phyloP scores from a whole-genome alignment of 805 yeast genomes.

The Kluyveromyces nonfermentans region DNA sequence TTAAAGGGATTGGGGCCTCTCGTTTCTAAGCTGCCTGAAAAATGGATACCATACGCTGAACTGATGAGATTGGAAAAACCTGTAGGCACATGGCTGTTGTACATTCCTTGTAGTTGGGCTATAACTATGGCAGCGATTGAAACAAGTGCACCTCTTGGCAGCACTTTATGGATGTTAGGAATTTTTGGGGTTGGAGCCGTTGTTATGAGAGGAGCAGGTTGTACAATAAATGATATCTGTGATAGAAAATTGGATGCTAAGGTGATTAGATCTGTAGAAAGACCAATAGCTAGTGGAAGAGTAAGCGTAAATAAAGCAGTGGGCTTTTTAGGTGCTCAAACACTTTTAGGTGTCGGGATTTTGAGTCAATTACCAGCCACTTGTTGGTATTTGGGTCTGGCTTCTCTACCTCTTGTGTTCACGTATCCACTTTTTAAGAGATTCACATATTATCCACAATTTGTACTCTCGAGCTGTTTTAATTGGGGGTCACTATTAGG shows the following conservation, averaged over 20 bases:
- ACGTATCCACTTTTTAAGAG: constrained; percentile 91
- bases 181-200: constrained; percentile 78
- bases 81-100: constrained; percentile 82
- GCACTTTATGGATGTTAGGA: constrained; percentile 51
- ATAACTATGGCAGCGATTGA: constrained; percentile 80
- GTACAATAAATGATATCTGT: constrained; percentile 85
- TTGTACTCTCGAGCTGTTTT: constrained; percentile 68
- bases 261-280: constrained; percentile 77
- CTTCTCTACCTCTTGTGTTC: constrained; percentile 68
- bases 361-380: constrained; percentile 65
- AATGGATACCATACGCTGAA: constrained; percentile 83
- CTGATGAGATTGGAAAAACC: constrained; percentile 90
- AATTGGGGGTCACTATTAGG: constrained; percentile 94
- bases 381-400: constrained; percentile 76
- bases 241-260: constrained; percentile 77
- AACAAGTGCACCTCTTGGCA: constrained; percentile 56
- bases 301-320: constrained; percentile 64
- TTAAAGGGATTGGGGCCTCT: constrained; percentile 39
- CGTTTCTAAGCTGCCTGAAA: constrained; percentile 56
- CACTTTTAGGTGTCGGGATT: constrained; percentile 63
- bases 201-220: constrained; percentile 96
- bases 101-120: constrained; percentile 87
- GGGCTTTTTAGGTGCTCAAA: constrained; percentile 61
- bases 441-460: constrained; percentile 93
- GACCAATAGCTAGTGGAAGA: constrained; percentile 91